phyloP scores from a whole-genome alignment of 2,329 filamentous ascomycete genomes.

The Monilinia polystroma region DNA sequence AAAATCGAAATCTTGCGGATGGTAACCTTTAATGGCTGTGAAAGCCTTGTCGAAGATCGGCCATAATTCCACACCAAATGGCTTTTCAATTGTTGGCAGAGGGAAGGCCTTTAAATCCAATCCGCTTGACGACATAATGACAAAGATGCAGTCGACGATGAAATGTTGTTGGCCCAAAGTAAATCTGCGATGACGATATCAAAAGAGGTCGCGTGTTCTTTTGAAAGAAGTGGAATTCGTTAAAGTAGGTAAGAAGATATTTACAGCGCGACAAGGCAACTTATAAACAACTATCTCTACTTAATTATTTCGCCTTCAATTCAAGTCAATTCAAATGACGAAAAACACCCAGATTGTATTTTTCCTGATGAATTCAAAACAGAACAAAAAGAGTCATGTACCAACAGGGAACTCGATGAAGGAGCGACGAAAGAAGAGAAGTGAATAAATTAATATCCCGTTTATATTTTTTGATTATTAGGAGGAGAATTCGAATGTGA shows the following conservation, averaged over 20 bases:
- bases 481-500: background rate
- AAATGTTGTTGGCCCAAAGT: background rate
- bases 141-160: constrained; percentile 12
- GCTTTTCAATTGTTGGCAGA: constrained; percentile 80
- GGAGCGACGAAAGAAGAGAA: constrained; percentile 14
- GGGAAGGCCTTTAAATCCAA: constrained; percentile 45
- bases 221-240: constrained; percentile 21
- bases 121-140: constrained; percentile 21
- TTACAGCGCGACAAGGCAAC: constrained; percentile 19
- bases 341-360: background rate
- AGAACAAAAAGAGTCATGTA: background rate
- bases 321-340: constrained; percentile 1
- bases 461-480: background rate
- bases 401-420: constrained; percentile 4
- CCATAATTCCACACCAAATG: constrained; percentile 91
- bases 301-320: no score
- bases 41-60: constrained; percentile 90
- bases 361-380: background rate
- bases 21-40: constrained; percentile 73
- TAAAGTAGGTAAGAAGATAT: constrained; percentile 20
- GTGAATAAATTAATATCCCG: constrained; percentile 14
- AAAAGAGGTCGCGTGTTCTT: constrained; percentile 16
- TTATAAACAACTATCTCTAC: constrained; percentile 13
- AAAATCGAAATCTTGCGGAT: constrained; percentile 84
- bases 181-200: constrained; percentile 5